Evolutionary conservation across 208 protist species (phyloP), one percentile per base, ranked within the genome.

Genomic region (Crithidia fasciculata): DNA sequence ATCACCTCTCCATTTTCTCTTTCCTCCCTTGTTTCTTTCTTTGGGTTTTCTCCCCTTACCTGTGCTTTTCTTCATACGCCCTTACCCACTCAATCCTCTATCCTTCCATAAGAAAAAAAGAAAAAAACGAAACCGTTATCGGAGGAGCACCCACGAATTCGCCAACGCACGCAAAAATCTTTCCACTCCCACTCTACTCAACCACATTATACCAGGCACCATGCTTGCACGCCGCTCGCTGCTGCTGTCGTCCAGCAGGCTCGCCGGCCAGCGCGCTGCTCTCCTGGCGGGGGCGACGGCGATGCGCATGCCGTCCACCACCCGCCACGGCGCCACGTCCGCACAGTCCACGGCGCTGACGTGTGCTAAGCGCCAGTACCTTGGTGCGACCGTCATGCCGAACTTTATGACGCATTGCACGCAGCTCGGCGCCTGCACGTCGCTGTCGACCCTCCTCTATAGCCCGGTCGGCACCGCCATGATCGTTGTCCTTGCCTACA

Each of bases 401-500:
- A 92, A 96, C 78, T 79, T 96, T 55, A 57, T 74, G 16, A 76
- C 80, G 5, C 91, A 96, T 71, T 80, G 69, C 59, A 80, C 83
- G 40, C 80, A 93, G 60, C 39, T 94, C 55, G 71, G 65, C 8
- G 72, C 73, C 18, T 94, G 87, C 82, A 68, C 74, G 10, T 90
- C 85, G 36, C 83, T 93, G 12, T 84, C 83, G n/a, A 86, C 85
- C 37, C 62, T 96, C 4, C 78, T 94, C 41, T 95, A 95, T 80
- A 90, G 82, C 44, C 92, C 92, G 8, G 61, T 96, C 8, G 92
- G 89, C 16, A 95, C 89, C 8, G 78, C 69, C 44, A 90, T 94
- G 86, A 52, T 89, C 39, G 63, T 94, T 15, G 59, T 92, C n/a
- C 80, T 96, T 19, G 88, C 92, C 39, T 96, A 96, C 77, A 96